A percentile compares a stretch with the other conserved stretches of the same genome.
phyloP scores from a whole-genome alignment of 768 basidiomycete genomes.

The Russula sp. region DNA sequence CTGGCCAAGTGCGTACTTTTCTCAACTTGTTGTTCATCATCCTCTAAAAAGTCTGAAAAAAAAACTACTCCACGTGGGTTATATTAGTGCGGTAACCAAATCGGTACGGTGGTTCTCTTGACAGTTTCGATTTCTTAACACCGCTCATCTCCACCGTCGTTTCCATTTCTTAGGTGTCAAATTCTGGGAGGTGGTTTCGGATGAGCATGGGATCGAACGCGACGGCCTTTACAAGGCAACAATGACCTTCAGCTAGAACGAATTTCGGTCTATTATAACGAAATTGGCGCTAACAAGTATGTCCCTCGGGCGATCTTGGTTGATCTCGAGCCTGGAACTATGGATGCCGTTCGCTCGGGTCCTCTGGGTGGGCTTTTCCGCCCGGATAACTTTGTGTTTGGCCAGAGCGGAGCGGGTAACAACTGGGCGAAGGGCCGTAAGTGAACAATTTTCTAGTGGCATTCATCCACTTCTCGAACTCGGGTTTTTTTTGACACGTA shows the following conservation, averaged over 20 bases:
- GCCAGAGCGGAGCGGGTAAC: conserved; percentile 97
- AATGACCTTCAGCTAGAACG: conserved; percentile 96
- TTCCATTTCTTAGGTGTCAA: conserved; percentile 65
- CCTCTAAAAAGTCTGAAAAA: conserved; percentile 31
- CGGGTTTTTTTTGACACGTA: conserved; percentile 24
- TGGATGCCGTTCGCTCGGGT: conserved; percentile 89
- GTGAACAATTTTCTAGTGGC: conserved; percentile 38
- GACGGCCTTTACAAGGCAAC: conserved; percentile 91
- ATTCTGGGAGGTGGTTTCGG: conserved; percentile 98
- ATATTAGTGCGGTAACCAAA: conserved; percentile 88
- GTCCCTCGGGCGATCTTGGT: conserved; percentile 97
- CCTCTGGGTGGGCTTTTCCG: conserved; percentile 91
- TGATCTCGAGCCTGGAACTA: conserved; percentile 96
- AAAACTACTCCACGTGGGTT: conserved; percentile 25
- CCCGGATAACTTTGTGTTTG: conserved; percentile 98
- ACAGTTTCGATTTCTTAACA: conserved; percentile 15
- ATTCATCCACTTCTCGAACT: neutral
- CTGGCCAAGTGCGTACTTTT: conserved; percentile 75
- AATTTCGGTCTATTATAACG: conserved; percentile 98
- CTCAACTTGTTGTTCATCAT: conserved; percentile 7
- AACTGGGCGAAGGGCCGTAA: conserved; percentile 99
- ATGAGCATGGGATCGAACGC: conserved; percentile 94
- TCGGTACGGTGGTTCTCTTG: conserved; percentile 57
- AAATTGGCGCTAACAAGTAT: conserved; percentile 92
- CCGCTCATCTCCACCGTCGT: conserved; percentile 21